These are phyloP conservation scores for Neoboletus magnificus DNA, from an alignment of 768 basidiomycete species.

Conservation along the genomic window DNA sequence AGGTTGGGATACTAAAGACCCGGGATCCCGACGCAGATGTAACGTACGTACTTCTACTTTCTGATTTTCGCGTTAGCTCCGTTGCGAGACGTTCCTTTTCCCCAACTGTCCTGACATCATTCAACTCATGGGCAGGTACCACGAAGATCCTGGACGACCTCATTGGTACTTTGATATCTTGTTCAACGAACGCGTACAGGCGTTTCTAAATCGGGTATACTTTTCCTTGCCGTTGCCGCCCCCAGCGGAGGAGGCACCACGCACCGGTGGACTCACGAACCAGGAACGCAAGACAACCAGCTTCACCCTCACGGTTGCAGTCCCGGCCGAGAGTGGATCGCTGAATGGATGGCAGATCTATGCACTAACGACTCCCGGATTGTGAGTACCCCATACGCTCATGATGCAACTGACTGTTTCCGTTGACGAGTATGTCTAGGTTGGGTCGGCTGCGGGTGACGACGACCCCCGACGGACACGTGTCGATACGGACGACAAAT, in stretches of 20 bases:
- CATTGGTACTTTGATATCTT: constrained; percentile 75
- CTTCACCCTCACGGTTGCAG: constrained; percentile 73
- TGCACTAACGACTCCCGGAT: constrained; percentile 58
- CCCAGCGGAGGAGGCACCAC: neutral
- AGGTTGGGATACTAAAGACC: constrained; percentile 53
- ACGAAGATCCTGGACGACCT: constrained; percentile 56
- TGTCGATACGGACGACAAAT: constrained; percentile 24
- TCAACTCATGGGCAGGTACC: constrained; percentile 39
- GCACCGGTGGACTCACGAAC: neutral
- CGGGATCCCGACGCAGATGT: constrained; percentile 54
- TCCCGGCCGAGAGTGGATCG: constrained; percentile 66
- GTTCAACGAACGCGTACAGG: constrained; percentile 48
- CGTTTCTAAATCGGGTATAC: constrained; percentile 47
- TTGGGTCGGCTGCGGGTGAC: constrained; percentile 22
- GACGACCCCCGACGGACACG: neutral
- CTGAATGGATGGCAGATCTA: constrained; percentile 69
- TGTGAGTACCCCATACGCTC: constrained; percentile 40
- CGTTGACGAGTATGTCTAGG: constrained; percentile 4
- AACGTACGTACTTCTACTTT: constrained; percentile 38
- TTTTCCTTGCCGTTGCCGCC: constrained; percentile 2
- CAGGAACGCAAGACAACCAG: neutral
- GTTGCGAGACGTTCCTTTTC: neutral
- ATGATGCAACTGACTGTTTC: neutral
- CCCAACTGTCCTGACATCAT: neutral
- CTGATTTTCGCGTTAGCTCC: neutral